Base-by-base conservation (phyloP, 2,329 filamentous ascomycete genomes). In the Trichoderma sp. region DNA sequence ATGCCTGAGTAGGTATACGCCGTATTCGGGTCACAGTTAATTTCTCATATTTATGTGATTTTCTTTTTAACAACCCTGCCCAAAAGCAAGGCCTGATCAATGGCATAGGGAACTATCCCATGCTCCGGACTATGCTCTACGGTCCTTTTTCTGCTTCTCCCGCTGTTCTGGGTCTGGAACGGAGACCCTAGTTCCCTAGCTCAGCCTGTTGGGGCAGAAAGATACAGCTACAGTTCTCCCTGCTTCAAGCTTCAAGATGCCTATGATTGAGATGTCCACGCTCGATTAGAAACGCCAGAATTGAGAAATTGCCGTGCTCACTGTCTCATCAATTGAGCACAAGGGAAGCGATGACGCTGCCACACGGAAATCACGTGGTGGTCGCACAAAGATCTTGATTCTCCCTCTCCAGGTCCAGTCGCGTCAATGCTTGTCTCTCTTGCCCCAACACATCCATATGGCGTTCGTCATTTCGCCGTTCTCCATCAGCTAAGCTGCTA, bases 1-100 rank as follows among this genome's bases (percentile, higher is more conserved):
- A 73, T 73, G 69, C 69, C 69, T 56, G 60, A 65, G 60, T 73
- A 73, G 69, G 69, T 38, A 64, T 68, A 73, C 69, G 60, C 69
- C 69, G 69, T 73, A 73, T 73, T 73, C 60, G 69, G 69, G 59
- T 65, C 31, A 33, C 29, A 65, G 18, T 31, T 35, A 38, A 33
- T 72, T 72, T 72, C 59, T 72, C 69, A 72, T 53, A 14, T 64
- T 38, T 35, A 35, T 72, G 18, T 53, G n/a, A 18, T 29, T 29
- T 65, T 56, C 41, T 64, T 27, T 9, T 12, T 6, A 12, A 14
- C 21, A 24, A 56, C 27, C 27, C 59, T 33, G 27, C 31, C 59
- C 31, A 63, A 31, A 35, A 12, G 24, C n/a, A 63, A 5, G 3
- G 60, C 67, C 67, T 45, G 29, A 31, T 21, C 29, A 67, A 68